phyloP scores from a whole-genome alignment of 164 flowering plant genomes.

The Sextonia rubra region DNA sequence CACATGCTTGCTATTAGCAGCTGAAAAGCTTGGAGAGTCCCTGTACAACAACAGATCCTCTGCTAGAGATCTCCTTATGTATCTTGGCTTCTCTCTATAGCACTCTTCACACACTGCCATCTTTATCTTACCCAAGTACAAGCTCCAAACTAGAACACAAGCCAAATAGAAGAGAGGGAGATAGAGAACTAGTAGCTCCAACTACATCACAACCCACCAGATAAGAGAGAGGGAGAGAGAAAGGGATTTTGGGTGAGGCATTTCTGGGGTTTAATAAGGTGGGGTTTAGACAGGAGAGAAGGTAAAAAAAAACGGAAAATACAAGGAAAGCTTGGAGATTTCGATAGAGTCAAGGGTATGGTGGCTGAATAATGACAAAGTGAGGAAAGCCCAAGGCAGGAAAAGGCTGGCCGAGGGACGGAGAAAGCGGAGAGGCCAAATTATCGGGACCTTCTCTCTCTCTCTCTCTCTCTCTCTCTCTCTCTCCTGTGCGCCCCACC shows the following conservation, averaged over 20 bases:
- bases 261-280: background rate
- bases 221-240: conserved; percentile 3
- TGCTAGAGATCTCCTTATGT: background rate
- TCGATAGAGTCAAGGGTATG: too few species aligned
- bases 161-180: background rate
- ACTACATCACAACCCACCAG: too few species aligned
- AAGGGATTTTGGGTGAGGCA: background rate
- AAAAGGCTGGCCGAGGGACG: too few species aligned
- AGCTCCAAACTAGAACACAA: background rate
- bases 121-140: background rate
- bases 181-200: background rate
- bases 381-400: too few species aligned
- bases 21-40: conserved; percentile 14
- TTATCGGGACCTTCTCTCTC: too few species aligned
- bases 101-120: background rate
- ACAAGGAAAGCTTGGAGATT: too few species aligned
- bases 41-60: conserved; percentile 4
- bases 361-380: too few species aligned
- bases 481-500: too few species aligned
- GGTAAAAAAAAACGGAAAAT: background rate
- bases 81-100: background rate
- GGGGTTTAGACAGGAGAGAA: background rate
- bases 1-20: conserved; percentile 18
- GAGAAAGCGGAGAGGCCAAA: too few species aligned
- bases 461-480: too few species aligned